Percentiles rank a stretch among this genome's conserved stretches.
phyloP scores from a whole-genome alignment of 2,329 filamentous ascomycete species.

The Mollisia scopiformis region DNA sequence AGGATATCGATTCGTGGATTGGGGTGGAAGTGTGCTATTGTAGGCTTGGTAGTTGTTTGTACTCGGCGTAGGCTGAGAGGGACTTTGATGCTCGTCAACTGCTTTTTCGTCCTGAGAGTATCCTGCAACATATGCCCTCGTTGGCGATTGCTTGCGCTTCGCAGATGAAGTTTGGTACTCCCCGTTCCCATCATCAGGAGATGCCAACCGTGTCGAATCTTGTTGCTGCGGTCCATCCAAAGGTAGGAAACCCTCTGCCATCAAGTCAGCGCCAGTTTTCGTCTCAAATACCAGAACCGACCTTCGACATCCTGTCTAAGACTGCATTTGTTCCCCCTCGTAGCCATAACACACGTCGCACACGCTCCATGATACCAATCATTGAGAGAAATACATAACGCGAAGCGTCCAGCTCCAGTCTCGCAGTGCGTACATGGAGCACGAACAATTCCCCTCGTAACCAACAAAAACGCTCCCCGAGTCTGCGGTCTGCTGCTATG shows the following conservation, averaged over 20 bases:
- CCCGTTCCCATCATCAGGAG: background rate
- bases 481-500: conserved; percentile 25
- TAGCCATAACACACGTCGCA: conserved; percentile 30
- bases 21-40: background rate
- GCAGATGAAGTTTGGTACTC: conserved; percentile 4
- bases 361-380: conserved; percentile 30
- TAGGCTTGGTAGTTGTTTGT: background rate
- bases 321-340: conserved; percentile 27
- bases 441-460: conserved; percentile 23
- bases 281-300: background rate
- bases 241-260: background rate
- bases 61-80: background rate
- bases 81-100: background rate
- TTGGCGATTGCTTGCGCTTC: conserved; percentile 18
- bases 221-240: background rate
- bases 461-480: conserved; percentile 25
- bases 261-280: background rate
- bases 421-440: conserved; percentile 26
- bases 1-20: background rate
- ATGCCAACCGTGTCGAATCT: background rate
- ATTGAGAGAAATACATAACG: conserved; percentile 22
- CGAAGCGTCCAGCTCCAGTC: conserved; percentile 24
- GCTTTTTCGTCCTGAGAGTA: background rate
- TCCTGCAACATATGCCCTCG: background rate
- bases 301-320: conserved; percentile 19